Conservation (phyloP, 345 rosid genomes). For the Corchorus olitorius region DNA sequence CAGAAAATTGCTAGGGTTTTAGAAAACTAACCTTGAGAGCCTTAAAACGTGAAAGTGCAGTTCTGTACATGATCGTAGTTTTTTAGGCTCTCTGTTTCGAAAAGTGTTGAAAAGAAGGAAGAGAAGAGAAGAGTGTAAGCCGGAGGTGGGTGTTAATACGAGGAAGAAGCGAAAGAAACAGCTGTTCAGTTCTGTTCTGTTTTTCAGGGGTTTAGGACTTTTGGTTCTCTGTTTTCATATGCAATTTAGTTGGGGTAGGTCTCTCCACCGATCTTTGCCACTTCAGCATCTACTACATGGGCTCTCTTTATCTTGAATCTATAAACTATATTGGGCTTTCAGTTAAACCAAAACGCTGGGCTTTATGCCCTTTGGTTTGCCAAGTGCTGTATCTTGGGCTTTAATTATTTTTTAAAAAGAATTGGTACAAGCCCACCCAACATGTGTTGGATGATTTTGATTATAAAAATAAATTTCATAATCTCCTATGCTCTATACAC, state of each 20-base stretch:
- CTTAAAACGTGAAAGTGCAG: slow-evolving; percentile 54
- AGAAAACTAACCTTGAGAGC: slow-evolving; percentile 49
- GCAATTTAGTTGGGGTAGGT: not conserved
- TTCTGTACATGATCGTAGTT: slow-evolving; percentile 48
- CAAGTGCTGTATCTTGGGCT: too few relatives aligned
- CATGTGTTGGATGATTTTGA: too few relatives aligned
- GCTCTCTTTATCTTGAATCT: too few relatives aligned
- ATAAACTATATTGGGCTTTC: too few relatives aligned
- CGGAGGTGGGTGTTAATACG: not conserved
- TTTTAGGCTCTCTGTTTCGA: not conserved
- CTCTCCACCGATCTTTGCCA: slow-evolving; percentile 7
- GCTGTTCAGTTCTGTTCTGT: not conserved
- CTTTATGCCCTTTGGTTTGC: too few relatives aligned
- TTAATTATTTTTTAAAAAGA: too few relatives aligned
- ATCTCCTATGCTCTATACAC: too few relatives aligned
- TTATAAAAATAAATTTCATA: too few relatives aligned
- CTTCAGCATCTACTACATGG: not conserved
- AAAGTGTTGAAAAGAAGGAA: not conserved
- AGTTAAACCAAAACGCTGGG: too few relatives aligned
- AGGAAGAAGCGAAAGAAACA: not conserved
- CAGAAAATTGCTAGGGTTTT: not conserved
- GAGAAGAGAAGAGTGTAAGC: not conserved
- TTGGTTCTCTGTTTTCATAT: not conserved
- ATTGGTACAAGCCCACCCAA: too few relatives aligned
- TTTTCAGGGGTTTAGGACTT: not conserved